Evolutionary conservation across 2,329 filamentous ascomycete species (phyloP), one percentile per base, ranked within the genome.

Genomic region (Incumbomyces lentus): DNA sequence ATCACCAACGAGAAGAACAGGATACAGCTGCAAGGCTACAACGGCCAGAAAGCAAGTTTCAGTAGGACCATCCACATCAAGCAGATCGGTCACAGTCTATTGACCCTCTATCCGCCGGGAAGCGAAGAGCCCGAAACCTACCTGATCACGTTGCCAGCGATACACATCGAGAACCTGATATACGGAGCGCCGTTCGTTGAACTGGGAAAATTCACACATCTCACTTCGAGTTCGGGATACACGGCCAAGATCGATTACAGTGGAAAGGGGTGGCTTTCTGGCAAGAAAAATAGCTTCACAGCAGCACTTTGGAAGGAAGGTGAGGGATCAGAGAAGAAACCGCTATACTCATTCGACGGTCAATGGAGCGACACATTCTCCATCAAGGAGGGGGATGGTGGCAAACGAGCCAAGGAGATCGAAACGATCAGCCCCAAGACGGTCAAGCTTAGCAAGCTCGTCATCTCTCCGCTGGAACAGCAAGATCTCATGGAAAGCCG

Each of bases 21-120:
- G 49, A 79, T 96, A 41, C 55, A 71, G 58, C 64, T 82, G 17
- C 73, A 80, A 69, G 90, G 90, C 44, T 95, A 95, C 70, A 95
- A 96, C 60, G 90, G 86, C 13, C 92, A 96, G 63, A 96, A 95
- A 66, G 89, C 90, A 3, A 93, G 87, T 13, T 95, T 98, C 67
- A 86, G 84, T 52, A 82, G 84, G 57, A 95, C 90, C 37, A 95
- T 96, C 65, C 84, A 90, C 60, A 84, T 98, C 61, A 95, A 93
- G 74, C 87, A 94, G 69, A 83, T 93, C 57, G 90, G 90, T 31
- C 89, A 95, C 61, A 89, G 89, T 34, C 71, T 93, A 30, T 75
- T 90, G 53, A 84, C 86, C 41, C 70, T 95, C 49, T 68, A 62
- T 37, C 60, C 59, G 34, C 70, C 63, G 17, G 82, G 84, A 48